phyloP scores from a whole-genome alignment of 768 basidiomycete genomes.

The Gymnopilus dilepis region DNA sequence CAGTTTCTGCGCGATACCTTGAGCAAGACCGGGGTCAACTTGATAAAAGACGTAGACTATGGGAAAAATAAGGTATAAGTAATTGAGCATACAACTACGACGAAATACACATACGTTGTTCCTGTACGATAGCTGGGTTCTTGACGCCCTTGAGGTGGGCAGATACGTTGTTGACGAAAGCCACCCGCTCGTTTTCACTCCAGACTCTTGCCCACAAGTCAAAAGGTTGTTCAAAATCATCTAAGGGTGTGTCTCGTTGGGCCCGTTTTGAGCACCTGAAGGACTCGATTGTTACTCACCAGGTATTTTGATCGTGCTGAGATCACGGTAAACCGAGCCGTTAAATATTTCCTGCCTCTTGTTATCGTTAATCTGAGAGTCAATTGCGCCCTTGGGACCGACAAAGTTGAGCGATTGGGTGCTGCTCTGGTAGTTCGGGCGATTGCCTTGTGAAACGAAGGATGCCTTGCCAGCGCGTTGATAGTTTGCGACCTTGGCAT shows the following conservation, averaged over 20 bases:
- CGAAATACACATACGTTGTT: too few species aligned
- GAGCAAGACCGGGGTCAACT: too few species aligned
- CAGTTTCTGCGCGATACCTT: too few species aligned
- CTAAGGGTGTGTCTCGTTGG: conserved; percentile 38
- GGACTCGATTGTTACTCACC: too few species aligned
- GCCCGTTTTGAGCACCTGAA: conserved; percentile 73
- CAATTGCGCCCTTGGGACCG: conserved; percentile 48
- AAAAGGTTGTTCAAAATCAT: conserved; percentile 87
- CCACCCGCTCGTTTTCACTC: conserved; percentile 60
- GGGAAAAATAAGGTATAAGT: too few species aligned
- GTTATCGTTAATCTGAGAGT: conserved; percentile 44
- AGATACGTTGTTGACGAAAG: conserved; percentile 70
- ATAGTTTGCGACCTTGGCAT: conserved; percentile 83
- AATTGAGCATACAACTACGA: too few species aligned
- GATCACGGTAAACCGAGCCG: conserved; percentile 68
- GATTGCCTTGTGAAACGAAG: conserved; percentile 78
- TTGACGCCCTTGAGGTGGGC: conserved; percentile 68
- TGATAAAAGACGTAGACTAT: too few species aligned
- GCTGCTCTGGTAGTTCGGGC: conserved; percentile 88
- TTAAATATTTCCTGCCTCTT: conserved; percentile 78
- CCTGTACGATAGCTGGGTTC: too few species aligned
- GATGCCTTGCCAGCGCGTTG: conserved; percentile 82
- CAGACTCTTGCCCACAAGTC: conserved; percentile 72
- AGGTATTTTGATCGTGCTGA: conserved; percentile 79
- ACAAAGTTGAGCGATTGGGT: conserved; percentile 73